Conservation (phyloP, 495 filamentous ascomycete genomes). For the Talaromyces ruber region DNA sequence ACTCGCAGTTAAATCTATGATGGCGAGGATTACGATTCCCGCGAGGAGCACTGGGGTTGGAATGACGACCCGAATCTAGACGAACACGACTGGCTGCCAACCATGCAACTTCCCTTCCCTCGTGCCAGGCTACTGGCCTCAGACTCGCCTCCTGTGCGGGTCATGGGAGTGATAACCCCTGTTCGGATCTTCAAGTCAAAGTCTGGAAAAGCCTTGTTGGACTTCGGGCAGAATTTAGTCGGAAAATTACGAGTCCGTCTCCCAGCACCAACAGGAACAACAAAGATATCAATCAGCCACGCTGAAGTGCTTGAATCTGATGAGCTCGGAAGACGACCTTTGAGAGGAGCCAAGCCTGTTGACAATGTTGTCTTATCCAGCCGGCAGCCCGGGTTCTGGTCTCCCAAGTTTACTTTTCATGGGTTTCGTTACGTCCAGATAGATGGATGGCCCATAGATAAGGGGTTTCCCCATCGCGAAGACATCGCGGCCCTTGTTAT, state of each 20-base stretch:
- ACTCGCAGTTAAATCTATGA: constrained; percentile 43
- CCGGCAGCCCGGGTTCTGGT: constrained; percentile 14
- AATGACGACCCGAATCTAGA: constrained; percentile 22
- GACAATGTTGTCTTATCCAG: constrained; percentile 23
- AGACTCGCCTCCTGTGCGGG: too few species aligned
- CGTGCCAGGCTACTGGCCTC: too few species aligned
- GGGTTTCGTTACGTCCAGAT: constrained; percentile 47
- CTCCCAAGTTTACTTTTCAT: constrained; percentile 40
- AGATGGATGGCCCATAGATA: constrained; percentile 39
- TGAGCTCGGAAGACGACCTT: constrained; percentile 36
- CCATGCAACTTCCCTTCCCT: too few species aligned
- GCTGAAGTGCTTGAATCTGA: constrained; percentile 42
- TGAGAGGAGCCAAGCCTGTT: constrained; percentile 29
- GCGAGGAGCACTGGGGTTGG: too few species aligned
- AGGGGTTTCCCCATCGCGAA: too few species aligned
- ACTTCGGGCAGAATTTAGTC: constrained; percentile 47
- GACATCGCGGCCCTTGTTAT: constrained; percentile 38
- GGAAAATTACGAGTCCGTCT: constrained; percentile 26
- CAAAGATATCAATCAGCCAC: constrained; percentile 28
- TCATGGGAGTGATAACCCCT: too few species aligned
- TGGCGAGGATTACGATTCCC: too few species aligned
- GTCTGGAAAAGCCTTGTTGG: too few species aligned
- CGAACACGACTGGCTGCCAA: too few species aligned
- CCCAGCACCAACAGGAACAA: constrained; percentile 21
- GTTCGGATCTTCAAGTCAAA: too few species aligned